Evolutionary conservation across 371 early-diverging fungal species (phyloP).

Genomic region (Amoeboaphelidium protococcarum): DNA sequence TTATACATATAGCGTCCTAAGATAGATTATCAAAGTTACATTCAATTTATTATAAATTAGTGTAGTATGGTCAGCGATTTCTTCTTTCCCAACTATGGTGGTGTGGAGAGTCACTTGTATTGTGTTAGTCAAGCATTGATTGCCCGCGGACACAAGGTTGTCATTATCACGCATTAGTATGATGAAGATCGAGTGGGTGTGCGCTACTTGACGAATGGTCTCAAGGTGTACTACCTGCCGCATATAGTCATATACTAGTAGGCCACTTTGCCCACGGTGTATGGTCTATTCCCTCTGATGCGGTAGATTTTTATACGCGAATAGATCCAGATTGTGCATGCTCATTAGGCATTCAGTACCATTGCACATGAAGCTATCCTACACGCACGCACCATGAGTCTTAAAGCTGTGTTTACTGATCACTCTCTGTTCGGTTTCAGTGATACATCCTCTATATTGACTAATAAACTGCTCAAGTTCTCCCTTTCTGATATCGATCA

Average conservation of each 20-base stretch:
- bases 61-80: conserved; percentile 40
- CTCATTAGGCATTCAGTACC: conserved; percentile 83
- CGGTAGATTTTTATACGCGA: conserved; percentile 76
- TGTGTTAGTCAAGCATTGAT: conserved; percentile 69
- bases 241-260: conserved; percentile 56
- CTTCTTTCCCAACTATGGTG: conserved; percentile 93
- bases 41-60: too few relatives aligned
- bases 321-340: conserved; percentile 84
- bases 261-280: conserved; percentile 80
- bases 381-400: conserved; percentile 84
- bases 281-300: conserved; percentile 68
- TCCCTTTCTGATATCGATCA: conserved; percentile 79
- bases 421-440: conserved; percentile 96
- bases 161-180: conserved; percentile 69
- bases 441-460: conserved; percentile 70
- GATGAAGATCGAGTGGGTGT: conserved; percentile 57
- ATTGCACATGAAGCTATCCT: conserved; percentile 87
- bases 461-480: conserved; percentile 82
- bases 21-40: too few relatives aligned
- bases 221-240: conserved; percentile 95
- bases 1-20: too few relatives aligned
- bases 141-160: conserved; percentile 71
- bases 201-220: conserved; percentile 66
- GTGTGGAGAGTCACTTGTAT: conserved; percentile 92
- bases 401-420: conserved; percentile 89